phyloP scores from a whole-genome alignment of 2,329 filamentous ascomycete genomes.

The Atkinsonella hypoxylon region DNA sequence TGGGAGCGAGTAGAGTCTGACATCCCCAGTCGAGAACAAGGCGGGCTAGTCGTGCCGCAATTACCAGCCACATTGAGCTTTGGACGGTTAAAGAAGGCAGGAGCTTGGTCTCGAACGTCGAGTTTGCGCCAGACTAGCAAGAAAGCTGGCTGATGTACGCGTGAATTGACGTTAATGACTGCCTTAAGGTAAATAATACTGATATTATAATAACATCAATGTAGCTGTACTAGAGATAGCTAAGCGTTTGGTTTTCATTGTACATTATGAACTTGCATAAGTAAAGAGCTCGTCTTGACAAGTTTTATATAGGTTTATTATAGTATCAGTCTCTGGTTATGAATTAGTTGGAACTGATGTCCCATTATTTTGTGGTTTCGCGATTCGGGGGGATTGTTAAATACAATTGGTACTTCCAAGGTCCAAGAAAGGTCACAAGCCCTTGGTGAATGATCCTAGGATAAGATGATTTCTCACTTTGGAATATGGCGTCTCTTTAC shows the following conservation, averaged over 20 bases:
- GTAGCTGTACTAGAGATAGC: not conserved
- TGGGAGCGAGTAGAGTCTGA: conserved; percentile 18
- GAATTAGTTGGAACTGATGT: too few relatives aligned
- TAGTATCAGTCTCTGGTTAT: too few relatives aligned
- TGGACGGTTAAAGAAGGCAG: conserved; percentile 37
- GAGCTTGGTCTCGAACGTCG: conserved; percentile 33
- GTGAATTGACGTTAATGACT: not conserved
- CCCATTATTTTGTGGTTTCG: too few relatives aligned
- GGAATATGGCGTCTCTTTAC: too few relatives aligned
- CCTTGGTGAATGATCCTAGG: too few relatives aligned
- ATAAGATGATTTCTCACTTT: too few relatives aligned
- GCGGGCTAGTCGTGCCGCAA: conserved; percentile 9
- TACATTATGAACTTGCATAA: not conserved
- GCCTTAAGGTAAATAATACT: not conserved
- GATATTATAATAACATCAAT: not conserved
- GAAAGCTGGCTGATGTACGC: conserved; percentile 7
- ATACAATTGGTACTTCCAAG: too few relatives aligned
- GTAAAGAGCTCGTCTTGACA: too few relatives aligned
- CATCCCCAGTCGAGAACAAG: conserved; percentile 12
- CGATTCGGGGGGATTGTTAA: too few relatives aligned
- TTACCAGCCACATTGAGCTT: conserved; percentile 34
- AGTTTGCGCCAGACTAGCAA: conserved; percentile 24
- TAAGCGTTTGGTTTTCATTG: not conserved
- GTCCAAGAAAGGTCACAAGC: too few relatives aligned
- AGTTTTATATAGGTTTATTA: too few relatives aligned